A percentile compares a stretch with the other conserved stretches of the same genome.
phyloP scores from a whole-genome alignment of 2,329 filamentous ascomycete genomes.

The Arthrinium puccinioides region DNA sequence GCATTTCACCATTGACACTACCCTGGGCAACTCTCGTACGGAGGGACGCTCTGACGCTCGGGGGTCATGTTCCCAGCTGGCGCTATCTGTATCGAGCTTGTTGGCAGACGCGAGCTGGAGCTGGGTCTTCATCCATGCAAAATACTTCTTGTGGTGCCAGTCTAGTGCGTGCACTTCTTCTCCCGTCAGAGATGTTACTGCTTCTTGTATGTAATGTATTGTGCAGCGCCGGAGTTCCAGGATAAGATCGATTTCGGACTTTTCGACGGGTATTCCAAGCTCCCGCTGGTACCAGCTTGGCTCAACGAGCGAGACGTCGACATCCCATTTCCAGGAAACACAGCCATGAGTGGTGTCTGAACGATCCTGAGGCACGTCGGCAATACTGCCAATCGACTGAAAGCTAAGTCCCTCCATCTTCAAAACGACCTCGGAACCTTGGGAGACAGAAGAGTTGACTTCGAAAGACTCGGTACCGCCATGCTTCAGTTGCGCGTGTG shows the following conservation, averaged over 20 bases:
- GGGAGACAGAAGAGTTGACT: background rate
- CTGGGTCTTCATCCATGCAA: slow-evolving; percentile 5
- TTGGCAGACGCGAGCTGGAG: background rate
- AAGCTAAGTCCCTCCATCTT: background rate
- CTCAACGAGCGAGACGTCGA: background rate
- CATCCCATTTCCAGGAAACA: background rate
- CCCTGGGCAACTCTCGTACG: background rate
- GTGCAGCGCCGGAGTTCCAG: background rate
- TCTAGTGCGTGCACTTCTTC: background rate
- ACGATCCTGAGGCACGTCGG: background rate
- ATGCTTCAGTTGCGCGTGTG: background rate
- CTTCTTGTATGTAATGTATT: background rate
- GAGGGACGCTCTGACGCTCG: background rate
- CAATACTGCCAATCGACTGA: background rate
- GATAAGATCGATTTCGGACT: background rate
- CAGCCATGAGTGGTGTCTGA: background rate
- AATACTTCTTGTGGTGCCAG: slow-evolving; percentile 1
- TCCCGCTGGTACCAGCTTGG: background rate
- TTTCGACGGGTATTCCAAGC: background rate
- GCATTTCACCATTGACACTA: background rate
- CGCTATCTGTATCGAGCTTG: background rate
- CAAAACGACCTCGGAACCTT: background rate
- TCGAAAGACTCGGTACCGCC: background rate
- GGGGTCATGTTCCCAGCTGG: background rate
- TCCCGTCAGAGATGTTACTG: background rate